These are phyloP conservation scores for Fusarium goolgardi DNA, from an alignment of 2,329 filamentous ascomycete species.

Conservation along the genomic window DNA sequence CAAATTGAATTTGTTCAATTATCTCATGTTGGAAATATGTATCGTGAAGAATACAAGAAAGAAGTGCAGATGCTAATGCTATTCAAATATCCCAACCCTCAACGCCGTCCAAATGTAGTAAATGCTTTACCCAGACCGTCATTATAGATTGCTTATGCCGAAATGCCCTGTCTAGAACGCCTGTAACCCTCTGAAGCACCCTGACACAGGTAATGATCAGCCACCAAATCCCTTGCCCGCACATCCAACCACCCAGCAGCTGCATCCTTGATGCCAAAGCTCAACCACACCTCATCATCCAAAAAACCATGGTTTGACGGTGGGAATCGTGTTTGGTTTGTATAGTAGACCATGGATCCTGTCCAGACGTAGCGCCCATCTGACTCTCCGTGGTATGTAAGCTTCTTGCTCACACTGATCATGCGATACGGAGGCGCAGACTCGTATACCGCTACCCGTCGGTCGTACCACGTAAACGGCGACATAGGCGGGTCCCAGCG, in stretches of 20 bases:
- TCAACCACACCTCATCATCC: constrained; percentile 42
- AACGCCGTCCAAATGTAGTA: constrained; percentile 17
- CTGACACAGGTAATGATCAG: constrained; percentile 40
- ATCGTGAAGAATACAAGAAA: background rate
- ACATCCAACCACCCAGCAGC: constrained; percentile 42
- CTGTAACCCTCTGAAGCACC: constrained; percentile 27
- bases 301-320: constrained; percentile 36
- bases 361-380: constrained; percentile 38
- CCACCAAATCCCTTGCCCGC: constrained; percentile 32
- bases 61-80: background rate
- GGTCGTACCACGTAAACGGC: constrained; percentile 37
- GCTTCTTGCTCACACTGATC: constrained; percentile 41
- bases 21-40: background rate
- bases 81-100: background rate
- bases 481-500: constrained; percentile 25
- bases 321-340: constrained; percentile 24
- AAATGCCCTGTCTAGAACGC: constrained; percentile 31
- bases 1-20: background rate
- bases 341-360: constrained; percentile 37
- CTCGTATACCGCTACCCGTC: constrained; percentile 36
- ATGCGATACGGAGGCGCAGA: constrained; percentile 35
- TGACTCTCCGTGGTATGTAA: constrained; percentile 40
- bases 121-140: background rate
- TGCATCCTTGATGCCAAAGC: constrained; percentile 39
- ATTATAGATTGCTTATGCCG: constrained; percentile 12